Conservation (phyloP, 306 rosid species). For the Leucaena leucocephala region DNA sequence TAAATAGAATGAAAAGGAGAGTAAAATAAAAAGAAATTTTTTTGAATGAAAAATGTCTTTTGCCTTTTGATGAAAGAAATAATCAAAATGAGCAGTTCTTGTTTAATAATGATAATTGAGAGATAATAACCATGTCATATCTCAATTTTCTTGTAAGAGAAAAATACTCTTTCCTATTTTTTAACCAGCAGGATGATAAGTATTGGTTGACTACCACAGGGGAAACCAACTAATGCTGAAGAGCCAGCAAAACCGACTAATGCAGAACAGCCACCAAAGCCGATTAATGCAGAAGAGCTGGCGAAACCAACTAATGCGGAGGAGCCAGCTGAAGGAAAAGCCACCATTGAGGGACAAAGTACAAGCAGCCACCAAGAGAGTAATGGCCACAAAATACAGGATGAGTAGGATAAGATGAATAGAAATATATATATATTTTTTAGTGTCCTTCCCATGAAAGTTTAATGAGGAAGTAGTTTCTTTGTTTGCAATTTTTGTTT, state of each 20-base stretch:
- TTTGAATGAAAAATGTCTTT: neutral
- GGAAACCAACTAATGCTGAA: slow-evolving; percentile 56
- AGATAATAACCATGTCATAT: neutral
- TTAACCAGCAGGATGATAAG: slow-evolving; percentile 3
- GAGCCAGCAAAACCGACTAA: slow-evolving; percentile 54
- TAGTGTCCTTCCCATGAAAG: slow-evolving; percentile 28
- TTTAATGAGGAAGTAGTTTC: slow-evolving; percentile 41
- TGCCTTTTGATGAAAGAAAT: neutral
- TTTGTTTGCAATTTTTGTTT: slow-evolving; percentile 43
- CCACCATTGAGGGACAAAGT: slow-evolving; percentile 46
- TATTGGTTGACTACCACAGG: slow-evolving; percentile 55
- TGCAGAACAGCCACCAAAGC: slow-evolving; percentile 47
- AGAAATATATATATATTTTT: slow-evolving; percentile 6
- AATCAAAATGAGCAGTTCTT: neutral
- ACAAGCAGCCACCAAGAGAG: slow-evolving; percentile 44
- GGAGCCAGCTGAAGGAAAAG: slow-evolving; percentile 55
- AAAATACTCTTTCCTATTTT: neutral
- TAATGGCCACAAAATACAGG: slow-evolving; percentile 61
- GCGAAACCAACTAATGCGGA: neutral
- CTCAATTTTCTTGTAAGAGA: neutral
- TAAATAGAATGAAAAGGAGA: neutral
- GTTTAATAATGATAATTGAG: neutral
- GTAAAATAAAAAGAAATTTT: neutral
- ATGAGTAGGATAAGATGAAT: slow-evolving; percentile 43
- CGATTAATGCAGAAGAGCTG: slow-evolving; percentile 29